phyloP scores from a whole-genome alignment of 2,329 filamentous ascomycete genomes.

The Alternaria postmessia region DNA sequence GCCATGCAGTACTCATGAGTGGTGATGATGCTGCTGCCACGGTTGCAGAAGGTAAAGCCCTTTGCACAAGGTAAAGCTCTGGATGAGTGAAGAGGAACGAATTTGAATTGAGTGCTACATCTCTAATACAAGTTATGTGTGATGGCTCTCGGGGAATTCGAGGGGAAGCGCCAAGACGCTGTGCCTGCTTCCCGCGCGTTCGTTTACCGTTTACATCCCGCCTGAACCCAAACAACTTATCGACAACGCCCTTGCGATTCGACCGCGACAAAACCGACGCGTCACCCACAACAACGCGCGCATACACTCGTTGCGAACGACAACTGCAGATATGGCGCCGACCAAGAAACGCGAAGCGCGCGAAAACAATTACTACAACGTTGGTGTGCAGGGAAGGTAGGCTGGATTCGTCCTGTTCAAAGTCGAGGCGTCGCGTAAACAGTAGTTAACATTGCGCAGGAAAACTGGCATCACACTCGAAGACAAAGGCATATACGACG shows the following conservation, averaged over 20 bases:
- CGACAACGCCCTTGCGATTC: constrained; percentile 13
- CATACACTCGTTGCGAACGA: constrained; percentile 10
- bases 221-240: constrained; percentile 33
- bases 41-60: too few relatives aligned
- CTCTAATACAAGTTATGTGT: background rate
- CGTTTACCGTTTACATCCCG: constrained; percentile 25
- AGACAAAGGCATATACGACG: constrained; percentile 82
- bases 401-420: constrained; percentile 7
- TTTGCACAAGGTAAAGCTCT: too few relatives aligned
- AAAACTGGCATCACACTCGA: constrained; percentile 88
- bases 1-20: constrained; percentile 17
- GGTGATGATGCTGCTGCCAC: background rate
- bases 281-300: constrained; percentile 27
- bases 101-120: background rate
- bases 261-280: constrained; percentile 15
- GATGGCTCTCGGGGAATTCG: background rate
- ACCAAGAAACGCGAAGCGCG: constrained; percentile 48
- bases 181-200: constrained; percentile 5
- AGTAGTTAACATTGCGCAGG: constrained; percentile 58
- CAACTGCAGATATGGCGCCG: constrained; percentile 40
- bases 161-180: constrained; percentile 16
- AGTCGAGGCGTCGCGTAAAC: constrained; percentile 8
- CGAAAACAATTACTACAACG: constrained; percentile 52
- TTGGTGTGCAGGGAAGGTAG: constrained; percentile 52
- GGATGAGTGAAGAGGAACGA: background rate